Evolutionary conservation across 1,284 basidiomycete species (phyloP), one percentile per base, ranked within the genome.

Genomic region (Trichosporon ovoides): DNA sequence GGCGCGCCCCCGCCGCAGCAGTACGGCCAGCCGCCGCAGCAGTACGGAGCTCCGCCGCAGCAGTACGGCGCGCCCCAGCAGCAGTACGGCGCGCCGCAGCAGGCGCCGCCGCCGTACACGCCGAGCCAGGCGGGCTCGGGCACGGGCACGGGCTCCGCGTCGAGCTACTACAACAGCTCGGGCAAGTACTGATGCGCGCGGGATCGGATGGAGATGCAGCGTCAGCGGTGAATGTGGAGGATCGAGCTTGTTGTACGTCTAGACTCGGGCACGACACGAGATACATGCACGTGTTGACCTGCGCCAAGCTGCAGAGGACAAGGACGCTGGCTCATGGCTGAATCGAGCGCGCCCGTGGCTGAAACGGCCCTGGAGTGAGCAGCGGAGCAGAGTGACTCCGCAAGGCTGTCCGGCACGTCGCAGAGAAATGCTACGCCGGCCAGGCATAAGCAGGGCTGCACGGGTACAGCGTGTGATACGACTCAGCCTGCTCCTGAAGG

Each of bases 81-180:
- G 37, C 37, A 38, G 37, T 38, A 38, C 37, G 37, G 37, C 37
- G 36, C 36, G 6, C 36, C 36, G 13, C 38, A 40, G 38, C 40
- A 46, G 40, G 43, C 43, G 43, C 43, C 43, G 24, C 43, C 43
- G 43, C 24, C 43, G 13, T 48, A 48, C 24, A 28, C 22, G 43
- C 43, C 43, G 2, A 48, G 43, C 43, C 12, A 14, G 4, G 10
- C 43, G 14, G 43, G 43, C 24, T n/a, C 43, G 14, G 22, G 11
- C 6, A 28, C 28, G n/a, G n/a, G n/a, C n/a, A n/a, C n/a, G n/a
- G n/a, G n/a, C n/a, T n/a, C n/a, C n/a, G n/a, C n/a, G n/a, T n/a
- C n/a, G 43, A 48, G 24, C 24, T 48, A 48, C 43, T 48, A 48
- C 43, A 48, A 48, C 43, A 48, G 24, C 24, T 22, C 22, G 14